Base-by-base conservation (phyloP, 345 rosid genomes). In the Pugionium cornutum region DNA sequence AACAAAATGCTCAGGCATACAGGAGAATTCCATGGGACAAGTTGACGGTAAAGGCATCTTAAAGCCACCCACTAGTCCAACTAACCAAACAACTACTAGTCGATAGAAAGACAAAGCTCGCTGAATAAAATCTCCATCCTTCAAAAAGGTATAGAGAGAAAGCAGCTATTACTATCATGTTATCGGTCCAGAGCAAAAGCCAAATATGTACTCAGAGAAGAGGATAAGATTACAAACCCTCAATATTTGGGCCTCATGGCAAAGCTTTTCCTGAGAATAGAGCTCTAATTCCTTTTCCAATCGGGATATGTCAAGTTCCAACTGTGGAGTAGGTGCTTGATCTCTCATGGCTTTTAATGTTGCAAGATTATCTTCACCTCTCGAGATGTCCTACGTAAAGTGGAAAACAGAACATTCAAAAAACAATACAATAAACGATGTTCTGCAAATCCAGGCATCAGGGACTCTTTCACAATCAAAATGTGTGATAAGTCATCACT, bases 1-100 rank as follows among this genome's bases (percentile, higher is more conserved):
- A 67, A 87, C 85, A 79, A 95, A 95, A 84, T 95, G 98, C 84
- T 95, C 98, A 25, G 99, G 99, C 96, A 91, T 80, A 70, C 82
- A 83, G 7, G 99, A 91, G 79, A 95, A 89, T 68, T 87, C 87
- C 98, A 83, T 84, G 33, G 99, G 90, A 72, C 97, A 95, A 35
- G 78, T 76, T 52, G 83, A 54, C 32, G 96, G 92, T 26, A 91
- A 75, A 57, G 99, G 97, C 95, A 95, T 91, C 82, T 77, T 87
- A 80, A 91, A 95, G 64, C 98, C 99, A 68, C 96, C 98, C 75
- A 84, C 89, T 77, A 91, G 79, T 66, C 77, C 82, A 58, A 87
- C 98, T 78, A 95, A 76, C 97, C 95, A 91, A 72, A 85, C 86
- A 68, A 95, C 78, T 84, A 95, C 82, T 64, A 95, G 73, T 49